These are phyloP conservation scores for Phanerochaete carnosa DNA, from an alignment of 768 basidiomycete genomes.

Conservation along the genomic window DNA sequence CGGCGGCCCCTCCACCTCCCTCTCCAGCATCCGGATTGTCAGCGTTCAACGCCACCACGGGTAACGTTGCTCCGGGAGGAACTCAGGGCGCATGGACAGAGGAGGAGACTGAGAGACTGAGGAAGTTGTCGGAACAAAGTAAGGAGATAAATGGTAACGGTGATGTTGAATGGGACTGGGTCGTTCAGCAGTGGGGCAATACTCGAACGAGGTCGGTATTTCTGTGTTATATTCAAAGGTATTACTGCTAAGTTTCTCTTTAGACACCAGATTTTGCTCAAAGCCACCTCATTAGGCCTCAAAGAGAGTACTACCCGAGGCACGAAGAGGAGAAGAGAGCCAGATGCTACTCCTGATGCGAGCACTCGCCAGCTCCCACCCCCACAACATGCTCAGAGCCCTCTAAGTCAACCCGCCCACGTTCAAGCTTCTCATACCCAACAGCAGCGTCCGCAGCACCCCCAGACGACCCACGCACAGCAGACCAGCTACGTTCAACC, in stretches of 20 bases:
- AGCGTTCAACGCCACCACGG: slow-evolving; percentile 23
- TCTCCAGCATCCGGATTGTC: slow-evolving; percentile 18
- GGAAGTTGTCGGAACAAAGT: slow-evolving; percentile 67
- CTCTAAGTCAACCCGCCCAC: slow-evolving; percentile 17
- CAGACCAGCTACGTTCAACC: slow-evolving; percentile 31
- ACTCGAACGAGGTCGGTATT: slow-evolving; percentile 62
- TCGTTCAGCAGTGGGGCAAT: slow-evolving; percentile 70
- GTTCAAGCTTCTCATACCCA: slow-evolving; percentile 16
- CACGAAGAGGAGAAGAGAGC: slow-evolving; percentile 55
- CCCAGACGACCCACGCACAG: slow-evolving; percentile 13
- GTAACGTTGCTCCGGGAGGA: slow-evolving; percentile 29
- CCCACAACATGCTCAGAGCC: slow-evolving; percentile 13
- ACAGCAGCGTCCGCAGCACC: slow-evolving; percentile 27
- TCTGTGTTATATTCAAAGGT: not conserved
- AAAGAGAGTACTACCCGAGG: slow-evolving; percentile 71
- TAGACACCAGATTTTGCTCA: slow-evolving; percentile 82
- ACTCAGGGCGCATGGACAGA: slow-evolving; percentile 78
- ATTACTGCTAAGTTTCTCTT: not conserved
- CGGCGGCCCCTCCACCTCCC: slow-evolving; percentile 2
- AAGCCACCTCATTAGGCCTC: slow-evolving; percentile 73
- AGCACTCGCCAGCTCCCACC: slow-evolving; percentile 21
- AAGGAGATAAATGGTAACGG: slow-evolving; percentile 41
- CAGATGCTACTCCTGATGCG: slow-evolving; percentile 21
- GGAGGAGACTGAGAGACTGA: slow-evolving; percentile 69
- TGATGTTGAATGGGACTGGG: slow-evolving; percentile 79